These are phyloP conservation scores for Zymoseptoria tritici DNA, from an alignment of 2,329 filamentous ascomycete species.

Conservation along the genomic window DNA sequence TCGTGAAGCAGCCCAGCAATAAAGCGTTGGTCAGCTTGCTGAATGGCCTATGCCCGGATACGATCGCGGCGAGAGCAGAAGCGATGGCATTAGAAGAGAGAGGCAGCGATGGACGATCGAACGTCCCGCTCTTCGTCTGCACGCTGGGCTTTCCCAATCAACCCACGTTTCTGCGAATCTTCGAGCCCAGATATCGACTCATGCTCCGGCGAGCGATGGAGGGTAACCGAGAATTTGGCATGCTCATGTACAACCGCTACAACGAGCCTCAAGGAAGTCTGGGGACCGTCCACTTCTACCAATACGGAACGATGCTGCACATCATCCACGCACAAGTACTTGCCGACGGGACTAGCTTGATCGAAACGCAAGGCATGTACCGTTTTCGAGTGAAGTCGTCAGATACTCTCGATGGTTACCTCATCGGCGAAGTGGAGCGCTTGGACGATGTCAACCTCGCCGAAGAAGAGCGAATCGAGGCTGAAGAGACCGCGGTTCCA, in stretches of 20 bases:
- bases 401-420: slow-evolving; percentile 65
- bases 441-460: slow-evolving; percentile 74
- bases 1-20: slow-evolving; percentile 52
- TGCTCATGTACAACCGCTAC: slow-evolving; percentile 64
- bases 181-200: slow-evolving; percentile 83
- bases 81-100: slow-evolving; percentile 52
- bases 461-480: slow-evolving; percentile 72
- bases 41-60: slow-evolving; percentile 60
- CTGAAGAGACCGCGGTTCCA: slow-evolving; percentile 50
- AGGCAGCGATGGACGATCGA: slow-evolving; percentile 47
- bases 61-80: slow-evolving; percentile 52
- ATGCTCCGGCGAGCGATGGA: slow-evolving; percentile 77
- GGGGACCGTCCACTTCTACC: slow-evolving; percentile 52
- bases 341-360: slow-evolving; percentile 70
- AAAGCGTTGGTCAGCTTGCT: slow-evolving; percentile 56
- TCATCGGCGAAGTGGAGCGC: slow-evolving; percentile 65
- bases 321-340: slow-evolving; percentile 68
- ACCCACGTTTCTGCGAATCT: slow-evolving; percentile 83
- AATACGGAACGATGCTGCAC: slow-evolving; percentile 70
- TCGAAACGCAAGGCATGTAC: slow-evolving; percentile 69
- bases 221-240: slow-evolving; percentile 70
- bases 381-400: slow-evolving; percentile 66
- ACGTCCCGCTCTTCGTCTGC: slow-evolving; percentile 71
- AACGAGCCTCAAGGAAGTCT: slow-evolving; percentile 47
- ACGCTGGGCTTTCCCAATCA: slow-evolving; percentile 74